Evolutionary conservation across 164 flowering plant genomes (phyloP), one percentile per base, ranked within the genome.

Genomic region (Nymphaea colorata): DNA sequence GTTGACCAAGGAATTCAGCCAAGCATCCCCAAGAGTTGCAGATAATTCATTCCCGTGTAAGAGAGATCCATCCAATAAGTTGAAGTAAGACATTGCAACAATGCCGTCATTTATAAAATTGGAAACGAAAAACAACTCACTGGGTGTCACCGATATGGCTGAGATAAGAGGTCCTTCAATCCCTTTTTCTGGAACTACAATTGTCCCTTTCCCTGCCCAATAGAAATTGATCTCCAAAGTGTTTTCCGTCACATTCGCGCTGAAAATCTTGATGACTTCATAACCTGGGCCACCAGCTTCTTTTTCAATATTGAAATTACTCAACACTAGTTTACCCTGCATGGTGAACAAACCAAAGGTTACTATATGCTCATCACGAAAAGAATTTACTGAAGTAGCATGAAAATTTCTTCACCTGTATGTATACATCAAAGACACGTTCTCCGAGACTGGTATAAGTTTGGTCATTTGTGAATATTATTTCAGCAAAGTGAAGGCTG

Each of bases 171-270:
- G 97, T 62, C 97, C 97, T 81, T 91, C 83, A 55, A 83, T 81
- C 43, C 84, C 86, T 82, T 89, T 82, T 3, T 59, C 71, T 12
- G 97, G 95, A 70, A 86, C 73, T 6, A 85, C 85, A 42, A 68
- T 82, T 4, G 97, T 86, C 69, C 97, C 97, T 76, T 86, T 87
- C n/a, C 97, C 97, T 4, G 84, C 62, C 94, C 97, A 91, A 71
- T 87, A 88, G 65, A 91, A 77, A 71, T 82, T 86, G 65, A 91
- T 87, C 79, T 86, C 92, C 66, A 91, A 45, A 55, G 93, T 83
- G 66, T 82, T 81, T 25, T 79, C 82, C 70, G 67, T 79, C 0
- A 91, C 91, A 36, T 2, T 0, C 17, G 75, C 79, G 72, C 78
- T 57, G 64, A 81, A 77, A 1, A 72, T 78, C 69, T 25, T 67